These are phyloP conservation scores for Rhinocladiella mackenziei DNA, from an alignment of 2,329 filamentous ascomycete species.

Conservation along the genomic window DNA sequence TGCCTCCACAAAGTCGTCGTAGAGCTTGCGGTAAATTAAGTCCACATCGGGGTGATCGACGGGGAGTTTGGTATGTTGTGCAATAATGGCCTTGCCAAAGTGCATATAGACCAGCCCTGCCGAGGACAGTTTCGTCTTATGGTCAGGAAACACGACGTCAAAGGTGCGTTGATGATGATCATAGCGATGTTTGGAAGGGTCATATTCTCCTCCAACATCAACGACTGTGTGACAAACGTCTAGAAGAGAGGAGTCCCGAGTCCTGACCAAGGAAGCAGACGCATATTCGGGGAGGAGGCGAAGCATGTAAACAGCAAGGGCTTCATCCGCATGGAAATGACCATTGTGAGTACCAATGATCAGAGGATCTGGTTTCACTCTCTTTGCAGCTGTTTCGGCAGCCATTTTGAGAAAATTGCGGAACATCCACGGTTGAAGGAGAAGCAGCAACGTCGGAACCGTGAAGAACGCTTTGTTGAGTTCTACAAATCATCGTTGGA, in stretches of 20 bases:
- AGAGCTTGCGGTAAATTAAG: slow-evolving; percentile 81
- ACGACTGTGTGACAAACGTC: slow-evolving; percentile 88
- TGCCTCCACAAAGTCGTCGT: slow-evolving; percentile 89
- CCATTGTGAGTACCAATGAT: slow-evolving; percentile 94
- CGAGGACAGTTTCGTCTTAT: slow-evolving; percentile 83
- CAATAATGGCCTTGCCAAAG: slow-evolving; percentile 82
- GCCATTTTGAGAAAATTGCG: slow-evolving; percentile 56
- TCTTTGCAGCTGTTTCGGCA: slow-evolving; percentile 67
- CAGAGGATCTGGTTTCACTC: slow-evolving; percentile 70
- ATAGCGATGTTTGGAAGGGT: slow-evolving; percentile 70
- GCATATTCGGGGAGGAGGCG: slow-evolving; percentile 79
- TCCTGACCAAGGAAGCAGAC: slow-evolving; percentile 71
- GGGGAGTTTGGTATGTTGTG: slow-evolving; percentile 57
- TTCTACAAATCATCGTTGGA: too few species aligned
- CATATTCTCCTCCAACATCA: slow-evolving; percentile 95
- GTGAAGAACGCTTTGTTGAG: background rate
- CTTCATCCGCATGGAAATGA: slow-evolving; percentile 98
- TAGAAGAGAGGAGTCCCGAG: slow-evolving; percentile 75
- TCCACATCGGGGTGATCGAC: slow-evolving; percentile 64
- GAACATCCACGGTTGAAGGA: slow-evolving; percentile 33
- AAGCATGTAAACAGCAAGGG: slow-evolving; percentile 92
- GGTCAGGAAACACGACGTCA: slow-evolving; percentile 74
- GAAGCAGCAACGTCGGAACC: background rate
- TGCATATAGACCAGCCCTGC: slow-evolving; percentile 94
- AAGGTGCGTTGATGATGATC: slow-evolving; percentile 98